Evolutionary conservation across 208 protist species (phyloP).

Genomic region (Trypanosoma platydactyli): DNA sequence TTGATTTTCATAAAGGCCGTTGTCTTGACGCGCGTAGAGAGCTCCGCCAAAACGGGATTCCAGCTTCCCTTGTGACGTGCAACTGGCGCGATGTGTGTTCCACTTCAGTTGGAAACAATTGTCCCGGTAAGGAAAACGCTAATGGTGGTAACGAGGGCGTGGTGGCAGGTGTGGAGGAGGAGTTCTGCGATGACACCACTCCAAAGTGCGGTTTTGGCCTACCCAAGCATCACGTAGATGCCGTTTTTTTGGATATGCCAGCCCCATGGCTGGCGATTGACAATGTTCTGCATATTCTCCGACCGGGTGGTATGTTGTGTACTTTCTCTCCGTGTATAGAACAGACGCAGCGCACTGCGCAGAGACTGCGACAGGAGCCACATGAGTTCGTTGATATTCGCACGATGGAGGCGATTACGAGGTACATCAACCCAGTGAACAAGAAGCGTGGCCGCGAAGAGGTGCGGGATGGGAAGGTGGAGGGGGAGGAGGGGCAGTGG

Average conservation of each 20-base stretch:
- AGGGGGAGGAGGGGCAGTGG: not conserved
- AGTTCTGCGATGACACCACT: slow-evolving; percentile 28
- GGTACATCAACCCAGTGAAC: slow-evolving; percentile 68
- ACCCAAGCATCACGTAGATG: slow-evolving; percentile 69
- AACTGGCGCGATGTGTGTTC: slow-evolving; percentile 87
- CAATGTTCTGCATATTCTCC: slow-evolving; percentile 82
- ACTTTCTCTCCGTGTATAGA: slow-evolving; percentile 95
- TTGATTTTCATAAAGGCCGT: slow-evolving; percentile 88
- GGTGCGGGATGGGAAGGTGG: too few species aligned
- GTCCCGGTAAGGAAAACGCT: not conserved
- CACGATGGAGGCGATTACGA: slow-evolving; percentile 85
- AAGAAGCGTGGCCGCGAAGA: slow-evolving; percentile 69
- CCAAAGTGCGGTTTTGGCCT: slow-evolving; percentile 76
- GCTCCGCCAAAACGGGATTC: slow-evolving; percentile 75
- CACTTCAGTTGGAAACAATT: slow-evolving; percentile 26
- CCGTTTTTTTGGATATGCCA: slow-evolving; percentile 93
- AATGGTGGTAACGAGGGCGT: not conserved
- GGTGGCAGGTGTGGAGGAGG: slow-evolving; percentile 25
- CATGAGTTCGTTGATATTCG: slow-evolving; percentile 85
- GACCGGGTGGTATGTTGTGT: slow-evolving; percentile 83
- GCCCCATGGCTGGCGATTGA: slow-evolving; percentile 86
- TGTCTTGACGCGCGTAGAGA: slow-evolving; percentile 73
- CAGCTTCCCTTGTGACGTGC: slow-evolving; percentile 55
- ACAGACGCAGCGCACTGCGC: slow-evolving; percentile 86
- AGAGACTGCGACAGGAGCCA: slow-evolving; percentile 55